Conservation (phyloP, 257 asterid genomes). For the Lavandula angustifolia region DNA sequence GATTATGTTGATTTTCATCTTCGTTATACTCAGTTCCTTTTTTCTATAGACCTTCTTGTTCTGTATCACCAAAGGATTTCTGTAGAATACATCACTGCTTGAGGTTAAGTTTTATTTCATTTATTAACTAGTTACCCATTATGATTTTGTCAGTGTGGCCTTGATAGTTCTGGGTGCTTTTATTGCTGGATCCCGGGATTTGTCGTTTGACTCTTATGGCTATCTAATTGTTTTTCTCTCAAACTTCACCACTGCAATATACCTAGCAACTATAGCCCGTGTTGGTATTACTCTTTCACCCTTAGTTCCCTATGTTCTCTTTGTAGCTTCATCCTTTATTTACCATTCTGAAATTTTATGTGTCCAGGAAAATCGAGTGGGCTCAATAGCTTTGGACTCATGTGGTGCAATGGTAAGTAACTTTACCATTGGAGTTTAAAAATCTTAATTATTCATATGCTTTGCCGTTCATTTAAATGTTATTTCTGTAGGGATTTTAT, state of each 20-base stretch:
- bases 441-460: conserved; percentile 2
- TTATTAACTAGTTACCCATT: conserved; percentile 32
- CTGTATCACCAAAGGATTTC: not conserved
- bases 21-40: conserved; percentile 1
- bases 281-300: conserved; percentile 58
- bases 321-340: conserved; percentile 28
- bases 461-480: conserved; percentile 10
- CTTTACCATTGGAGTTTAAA: conserved; percentile 5
- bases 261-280: conserved; percentile 97
- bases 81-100: not conserved
- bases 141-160: conserved; percentile 69
- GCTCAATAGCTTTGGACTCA: conserved; percentile 90
- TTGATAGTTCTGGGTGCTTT: conserved; percentile 94
- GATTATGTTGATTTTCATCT: not conserved
- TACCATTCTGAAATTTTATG: conserved; percentile 33
- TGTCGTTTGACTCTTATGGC: conserved; percentile 82
- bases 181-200: conserved; percentile 90
- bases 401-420: conserved; percentile 94
- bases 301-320: conserved; percentile 27
- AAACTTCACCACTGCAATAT: conserved; percentile 86
- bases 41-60: not conserved
- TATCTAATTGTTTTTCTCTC: conserved; percentile 78
- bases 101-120: conserved; percentile 13
- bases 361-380: conserved; percentile 85
- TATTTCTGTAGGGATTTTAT: conserved; percentile 56